Evolutionary conservation across 108 stramenopile genomes (phyloP).

Genomic region (Conticribra guillardii): DNA sequence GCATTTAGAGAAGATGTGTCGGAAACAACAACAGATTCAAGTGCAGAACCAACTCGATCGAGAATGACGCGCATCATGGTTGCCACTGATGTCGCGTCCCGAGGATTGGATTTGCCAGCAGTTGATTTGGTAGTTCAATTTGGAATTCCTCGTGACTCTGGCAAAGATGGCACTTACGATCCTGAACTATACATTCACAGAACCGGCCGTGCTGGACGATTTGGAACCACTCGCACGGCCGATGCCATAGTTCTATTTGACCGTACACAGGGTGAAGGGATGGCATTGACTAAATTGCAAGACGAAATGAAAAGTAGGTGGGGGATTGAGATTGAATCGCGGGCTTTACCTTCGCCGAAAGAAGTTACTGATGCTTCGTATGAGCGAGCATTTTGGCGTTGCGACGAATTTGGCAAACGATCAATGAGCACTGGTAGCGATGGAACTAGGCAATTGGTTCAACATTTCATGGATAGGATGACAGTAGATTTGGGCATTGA

Average conservation of each 20-base stretch:
- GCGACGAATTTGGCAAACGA: conserved; percentile 15
- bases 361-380: conserved; percentile 57
- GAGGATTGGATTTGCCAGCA: conserved; percentile 53
- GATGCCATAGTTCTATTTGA: conserved; percentile 52
- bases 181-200: conserved; percentile 61
- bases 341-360: conserved; percentile 48
- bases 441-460: conserved; percentile 14
- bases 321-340: conserved; percentile 40
- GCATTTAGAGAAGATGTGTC: conserved; percentile 38
- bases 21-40: neutral
- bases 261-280: conserved; percentile 38
- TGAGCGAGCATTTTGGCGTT: conserved; percentile 38
- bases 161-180: conserved; percentile 60
- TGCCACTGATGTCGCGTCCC: conserved; percentile 55
- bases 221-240: conserved; percentile 40
- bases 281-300: conserved; percentile 30
- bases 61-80: conserved; percentile 40
- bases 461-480: conserved; percentile 36
- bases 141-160: conserved; percentile 42
- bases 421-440: neutral
- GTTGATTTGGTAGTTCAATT: conserved; percentile 52
- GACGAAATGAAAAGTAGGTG: conserved; percentile 31
- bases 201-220: conserved; percentile 55
- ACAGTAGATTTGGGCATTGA: conserved; percentile 18
- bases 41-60: neutral